A percentile compares a stretch with the other conserved stretches of the same genome.
Evolutionary conservation across 2,329 filamentous ascomycete genomes (phyloP).

Genomic region (Claviceps arundinis): DNA sequence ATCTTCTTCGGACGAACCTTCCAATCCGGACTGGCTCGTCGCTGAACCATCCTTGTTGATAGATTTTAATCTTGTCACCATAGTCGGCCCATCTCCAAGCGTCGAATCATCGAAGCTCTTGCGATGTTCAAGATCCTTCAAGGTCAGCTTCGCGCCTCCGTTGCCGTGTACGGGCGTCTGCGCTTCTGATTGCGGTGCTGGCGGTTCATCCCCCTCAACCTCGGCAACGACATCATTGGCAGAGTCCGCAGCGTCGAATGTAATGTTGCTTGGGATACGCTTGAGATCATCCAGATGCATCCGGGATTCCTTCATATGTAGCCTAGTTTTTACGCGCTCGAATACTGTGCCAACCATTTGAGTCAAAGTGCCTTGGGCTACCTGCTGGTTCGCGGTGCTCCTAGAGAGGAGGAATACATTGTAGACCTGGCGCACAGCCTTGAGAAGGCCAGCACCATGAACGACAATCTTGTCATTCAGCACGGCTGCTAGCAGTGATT

Average conservation of each 20-base stretch:
- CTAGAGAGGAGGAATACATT: conserved; percentile 96
- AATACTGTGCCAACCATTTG: conserved; percentile 99
- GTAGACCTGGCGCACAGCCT: conserved; percentile 95
- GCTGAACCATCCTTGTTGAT: conserved; percentile 22
- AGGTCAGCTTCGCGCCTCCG: conserved; percentile 42
- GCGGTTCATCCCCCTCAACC: conserved; percentile 23
- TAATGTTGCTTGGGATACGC: conserved; percentile 37
- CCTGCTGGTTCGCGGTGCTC: conserved; percentile 87
- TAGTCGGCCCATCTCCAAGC: conserved; percentile 52
- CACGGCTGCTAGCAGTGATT: conserved; percentile 87
- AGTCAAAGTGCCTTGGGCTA: conserved; percentile 89
- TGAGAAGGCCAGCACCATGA: conserved; percentile 86
- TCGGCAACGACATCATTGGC: conserved; percentile 25
- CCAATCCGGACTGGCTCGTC: conserved; percentile 41
- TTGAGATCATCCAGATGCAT: conserved; percentile 41
- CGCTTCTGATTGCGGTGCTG: conserved; percentile 17
- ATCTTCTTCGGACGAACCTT: conserved; percentile 41
- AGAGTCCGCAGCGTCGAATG: conserved; percentile 33
- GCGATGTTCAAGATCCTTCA: conserved; percentile 53
- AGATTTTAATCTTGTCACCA: conserved; percentile 49
- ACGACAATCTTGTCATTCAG: conserved; percentile 98
- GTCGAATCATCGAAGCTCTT: conserved; percentile 59
- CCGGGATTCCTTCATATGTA: conserved; percentile 77
- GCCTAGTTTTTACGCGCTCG: conserved; percentile 74
- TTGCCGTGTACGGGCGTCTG: conserved; percentile 18